Evolutionary conservation across 352 stramenopile species (phyloP).

Genomic region (Globisporangium paroecandrum): DNA sequence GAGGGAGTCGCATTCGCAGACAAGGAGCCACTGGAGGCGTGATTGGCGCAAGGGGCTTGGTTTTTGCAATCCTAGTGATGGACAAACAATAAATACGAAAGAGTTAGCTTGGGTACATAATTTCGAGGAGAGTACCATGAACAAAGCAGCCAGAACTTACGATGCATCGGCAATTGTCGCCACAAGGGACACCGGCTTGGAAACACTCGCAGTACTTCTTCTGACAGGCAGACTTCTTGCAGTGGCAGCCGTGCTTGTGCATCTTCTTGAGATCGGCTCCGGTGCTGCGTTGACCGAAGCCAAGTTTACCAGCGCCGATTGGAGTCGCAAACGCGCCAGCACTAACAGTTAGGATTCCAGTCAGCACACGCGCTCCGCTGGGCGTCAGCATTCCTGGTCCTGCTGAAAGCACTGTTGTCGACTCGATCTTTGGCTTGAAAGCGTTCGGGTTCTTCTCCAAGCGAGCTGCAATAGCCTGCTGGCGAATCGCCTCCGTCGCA

Average conservation of each 20-base stretch:
- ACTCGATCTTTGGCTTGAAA: constrained; percentile 95
- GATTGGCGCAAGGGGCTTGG: constrained; percentile 45
- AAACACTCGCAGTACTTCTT: constrained; percentile 99
- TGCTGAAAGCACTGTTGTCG: constrained; percentile 11
- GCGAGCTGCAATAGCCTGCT: constrained; percentile 85
- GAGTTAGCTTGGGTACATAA: constrained; percentile 6
- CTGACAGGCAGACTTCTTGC: constrained; percentile 95
- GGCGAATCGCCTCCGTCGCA: constrained; percentile 57
- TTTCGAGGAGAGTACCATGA: not conserved
- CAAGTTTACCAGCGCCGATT: constrained; percentile 14
- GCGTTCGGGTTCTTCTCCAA: constrained; percentile 93
- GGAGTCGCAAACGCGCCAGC: constrained; percentile 24
- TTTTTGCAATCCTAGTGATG: constrained; percentile 73
- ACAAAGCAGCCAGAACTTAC: constrained; percentile 31
- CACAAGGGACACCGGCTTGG: constrained; percentile 84
- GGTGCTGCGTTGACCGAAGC: constrained; percentile 16
- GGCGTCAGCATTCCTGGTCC: not conserved
- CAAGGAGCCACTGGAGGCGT: constrained; percentile 25
- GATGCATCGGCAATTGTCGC: constrained; percentile 88
- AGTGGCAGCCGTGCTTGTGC: constrained; percentile 96
- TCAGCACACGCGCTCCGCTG: constrained; percentile 10
- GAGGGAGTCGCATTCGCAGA: constrained; percentile 24
- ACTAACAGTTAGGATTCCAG: not conserved
- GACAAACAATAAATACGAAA: not conserved
- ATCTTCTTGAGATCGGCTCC: constrained; percentile 50